Percentiles rank a stretch among this genome's conserved stretches.
Evolutionary conservation across 108 stramenopile species (phyloP).

Genomic region (Nannochloropsis salina): DNA sequence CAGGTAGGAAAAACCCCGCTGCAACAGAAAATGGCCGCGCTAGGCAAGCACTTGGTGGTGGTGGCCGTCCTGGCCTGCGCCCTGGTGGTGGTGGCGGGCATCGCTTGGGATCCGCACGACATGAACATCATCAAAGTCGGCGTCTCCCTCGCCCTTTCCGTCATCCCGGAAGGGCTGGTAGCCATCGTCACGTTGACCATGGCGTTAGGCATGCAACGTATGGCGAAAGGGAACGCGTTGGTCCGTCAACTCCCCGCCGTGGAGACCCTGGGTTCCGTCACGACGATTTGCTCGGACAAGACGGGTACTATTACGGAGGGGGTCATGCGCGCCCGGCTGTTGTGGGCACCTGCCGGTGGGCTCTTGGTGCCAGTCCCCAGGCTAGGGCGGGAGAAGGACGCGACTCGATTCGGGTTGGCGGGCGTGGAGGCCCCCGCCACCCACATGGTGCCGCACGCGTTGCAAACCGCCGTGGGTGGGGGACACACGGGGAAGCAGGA

Average conservation of each 20-base stretch:
- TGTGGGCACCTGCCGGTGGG: neutral
- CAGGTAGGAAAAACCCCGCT: constrained; percentile 29
- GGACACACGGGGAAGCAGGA: neutral
- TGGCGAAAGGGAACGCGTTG: constrained; percentile 22
- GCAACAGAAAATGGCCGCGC: constrained; percentile 40
- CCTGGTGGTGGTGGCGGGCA: constrained; percentile 24
- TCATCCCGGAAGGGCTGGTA: constrained; percentile 27
- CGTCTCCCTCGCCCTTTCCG: neutral
- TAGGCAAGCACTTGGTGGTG: constrained; percentile 26
- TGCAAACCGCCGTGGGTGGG: neutral
- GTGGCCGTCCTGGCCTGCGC: constrained; percentile 27
- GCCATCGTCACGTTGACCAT: constrained; percentile 21
- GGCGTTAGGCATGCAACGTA: neutral
- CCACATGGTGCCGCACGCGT: neutral
- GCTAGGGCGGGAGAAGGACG: neutral
- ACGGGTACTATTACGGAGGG: constrained; percentile 35
- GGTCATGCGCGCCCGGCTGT: neutral
- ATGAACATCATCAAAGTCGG: neutral
- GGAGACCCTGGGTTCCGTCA: constrained; percentile 26
- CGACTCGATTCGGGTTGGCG: neutral
- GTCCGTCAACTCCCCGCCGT: constrained; percentile 12
- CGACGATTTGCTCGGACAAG: constrained; percentile 30
- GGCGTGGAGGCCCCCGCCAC: neutral
- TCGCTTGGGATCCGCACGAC: constrained; percentile 25
- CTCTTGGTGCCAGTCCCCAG: neutral